Conservation (phyloP, 1,284 basidiomycete species). For the Veloporphyrellus conicus region DNA sequence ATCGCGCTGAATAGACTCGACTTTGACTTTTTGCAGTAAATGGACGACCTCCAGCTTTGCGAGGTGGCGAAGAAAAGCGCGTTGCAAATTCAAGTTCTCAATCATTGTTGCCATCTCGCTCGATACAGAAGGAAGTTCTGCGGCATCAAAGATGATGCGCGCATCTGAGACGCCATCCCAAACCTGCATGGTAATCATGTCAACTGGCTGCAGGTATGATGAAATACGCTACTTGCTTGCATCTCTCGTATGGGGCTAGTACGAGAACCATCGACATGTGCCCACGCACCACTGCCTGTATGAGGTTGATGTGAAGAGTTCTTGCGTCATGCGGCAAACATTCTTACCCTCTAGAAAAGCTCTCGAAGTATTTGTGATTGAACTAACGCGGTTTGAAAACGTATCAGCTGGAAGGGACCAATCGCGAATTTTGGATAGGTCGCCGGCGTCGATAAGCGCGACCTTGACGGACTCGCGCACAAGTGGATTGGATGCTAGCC, state of each 20-base stretch:
- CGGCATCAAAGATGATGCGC: constrained; percentile 66
- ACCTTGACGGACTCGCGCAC: constrained; percentile 54
- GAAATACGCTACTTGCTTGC: constrained; percentile 51
- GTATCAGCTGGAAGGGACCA: constrained; percentile 60
- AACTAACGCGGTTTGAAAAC: constrained; percentile 88
- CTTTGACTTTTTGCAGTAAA: constrained; percentile 65
- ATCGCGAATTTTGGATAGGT: constrained; percentile 61
- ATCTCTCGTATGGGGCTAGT: constrained; percentile 78
- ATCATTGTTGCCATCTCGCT: constrained; percentile 74
- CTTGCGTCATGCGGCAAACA: not conserved
- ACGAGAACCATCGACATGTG: constrained; percentile 65
- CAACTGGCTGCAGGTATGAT: not conserved
- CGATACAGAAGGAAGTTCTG: constrained; percentile 41
- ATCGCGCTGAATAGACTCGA: constrained; percentile 55
- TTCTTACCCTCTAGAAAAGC: constrained; percentile 68
- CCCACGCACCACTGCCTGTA: constrained; percentile 80
- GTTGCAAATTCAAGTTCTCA: constrained; percentile 89
- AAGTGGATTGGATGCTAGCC: constrained; percentile 50
- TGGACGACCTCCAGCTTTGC: constrained; percentile 43
- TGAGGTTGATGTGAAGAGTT: not conserved
- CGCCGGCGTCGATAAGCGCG: constrained; percentile 76
- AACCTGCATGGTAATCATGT: constrained; percentile 46
- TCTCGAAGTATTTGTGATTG: constrained; percentile 82
- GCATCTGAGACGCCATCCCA: constrained; percentile 87
- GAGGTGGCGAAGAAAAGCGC: constrained; percentile 66